phyloP scores from a whole-genome alignment of 306 rosid species.

The Dalbergia cochinchinensis region DNA sequence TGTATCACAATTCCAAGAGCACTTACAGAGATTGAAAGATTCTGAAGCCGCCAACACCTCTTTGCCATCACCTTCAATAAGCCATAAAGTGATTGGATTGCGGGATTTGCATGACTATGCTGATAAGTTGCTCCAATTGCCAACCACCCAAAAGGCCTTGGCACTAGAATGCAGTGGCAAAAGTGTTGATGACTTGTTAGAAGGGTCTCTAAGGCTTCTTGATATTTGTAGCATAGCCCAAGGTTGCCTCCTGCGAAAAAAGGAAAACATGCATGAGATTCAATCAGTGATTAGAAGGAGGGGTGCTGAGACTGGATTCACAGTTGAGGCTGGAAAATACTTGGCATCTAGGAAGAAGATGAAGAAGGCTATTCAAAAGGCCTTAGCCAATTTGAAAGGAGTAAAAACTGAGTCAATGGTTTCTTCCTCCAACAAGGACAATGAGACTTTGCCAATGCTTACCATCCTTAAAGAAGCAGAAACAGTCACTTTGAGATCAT shows the following conservation, averaged over 20 bases:
- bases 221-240: conserved; percentile 49
- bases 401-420: conserved; percentile 10
- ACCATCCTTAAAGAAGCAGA: conserved; percentile 49
- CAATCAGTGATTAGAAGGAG: conserved; percentile 46
- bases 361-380: conserved; percentile 50
- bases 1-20: conserved; percentile 50
- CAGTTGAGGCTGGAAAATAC: conserved; percentile 44
- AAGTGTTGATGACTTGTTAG: conserved; percentile 43
- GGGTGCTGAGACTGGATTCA: conserved; percentile 36
- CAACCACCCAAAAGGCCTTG: conserved; percentile 42
- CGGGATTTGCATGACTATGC: conserved; percentile 48
- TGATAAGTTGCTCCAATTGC: conserved; percentile 50
- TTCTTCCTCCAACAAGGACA: conserved; percentile 40
- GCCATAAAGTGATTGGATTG: conserved; percentile 35
- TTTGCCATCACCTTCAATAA: conserved; percentile 41
- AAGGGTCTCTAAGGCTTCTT: conserved; percentile 45
- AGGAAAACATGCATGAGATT: conserved; percentile 46
- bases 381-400: conserved; percentile 44
- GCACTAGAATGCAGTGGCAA: conserved; percentile 15
- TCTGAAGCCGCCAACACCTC: conserved; percentile 45
- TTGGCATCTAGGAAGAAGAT: conserved; percentile 46
- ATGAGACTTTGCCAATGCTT: conserved; percentile 21
- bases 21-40: conserved; percentile 45
- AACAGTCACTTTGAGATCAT: conserved; percentile 43
- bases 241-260: conserved; percentile 46